phyloP scores from a whole-genome alignment of 164 flowering plant species.

The Nelumbo lutea region DNA sequence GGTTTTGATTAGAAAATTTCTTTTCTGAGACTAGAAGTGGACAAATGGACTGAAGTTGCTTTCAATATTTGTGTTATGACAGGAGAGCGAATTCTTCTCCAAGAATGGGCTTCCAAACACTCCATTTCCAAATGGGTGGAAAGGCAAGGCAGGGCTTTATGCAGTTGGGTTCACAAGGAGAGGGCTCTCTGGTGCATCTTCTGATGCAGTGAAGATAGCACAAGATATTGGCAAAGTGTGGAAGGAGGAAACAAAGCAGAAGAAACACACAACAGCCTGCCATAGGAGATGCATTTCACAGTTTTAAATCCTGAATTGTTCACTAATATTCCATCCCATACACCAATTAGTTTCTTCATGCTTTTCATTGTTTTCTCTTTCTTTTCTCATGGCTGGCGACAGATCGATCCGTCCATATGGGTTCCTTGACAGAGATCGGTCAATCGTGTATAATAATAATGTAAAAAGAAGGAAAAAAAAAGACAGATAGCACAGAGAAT shows the following conservation, averaged over 20 bases:
- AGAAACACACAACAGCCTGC: constrained; percentile 22
- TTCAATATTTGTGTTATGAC: constrained; percentile 2
- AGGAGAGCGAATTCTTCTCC: constrained; percentile 61
- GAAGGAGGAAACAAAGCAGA: constrained; percentile 59
- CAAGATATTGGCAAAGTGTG: constrained; percentile 53
- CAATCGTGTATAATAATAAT: constrained; percentile 10
- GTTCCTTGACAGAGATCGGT: not conserved
- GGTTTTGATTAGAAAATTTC: no score
- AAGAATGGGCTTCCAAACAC: constrained; percentile 50
- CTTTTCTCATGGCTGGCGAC: not conserved
- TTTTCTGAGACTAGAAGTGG: not conserved
- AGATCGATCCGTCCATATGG: not conserved
- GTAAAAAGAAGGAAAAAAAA: not conserved
- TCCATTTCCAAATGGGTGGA: constrained; percentile 67
- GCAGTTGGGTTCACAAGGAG: constrained; percentile 72
- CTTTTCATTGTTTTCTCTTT: not conserved
- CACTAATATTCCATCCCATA: not conserved
- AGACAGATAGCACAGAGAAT: constrained; percentile 8
- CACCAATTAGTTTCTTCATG: not conserved
- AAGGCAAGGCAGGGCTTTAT: constrained; percentile 58
- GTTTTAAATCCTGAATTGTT: not conserved
- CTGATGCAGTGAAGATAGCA: constrained; percentile 58
- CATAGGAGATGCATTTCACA: constrained; percentile 50
- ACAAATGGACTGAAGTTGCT: not conserved
- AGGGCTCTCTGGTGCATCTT: constrained; percentile 66